Percentiles rank a stretch among this genome's conserved stretches.
phyloP scores from a whole-genome alignment of 345 rosid species.

The Salix udensis region DNA sequence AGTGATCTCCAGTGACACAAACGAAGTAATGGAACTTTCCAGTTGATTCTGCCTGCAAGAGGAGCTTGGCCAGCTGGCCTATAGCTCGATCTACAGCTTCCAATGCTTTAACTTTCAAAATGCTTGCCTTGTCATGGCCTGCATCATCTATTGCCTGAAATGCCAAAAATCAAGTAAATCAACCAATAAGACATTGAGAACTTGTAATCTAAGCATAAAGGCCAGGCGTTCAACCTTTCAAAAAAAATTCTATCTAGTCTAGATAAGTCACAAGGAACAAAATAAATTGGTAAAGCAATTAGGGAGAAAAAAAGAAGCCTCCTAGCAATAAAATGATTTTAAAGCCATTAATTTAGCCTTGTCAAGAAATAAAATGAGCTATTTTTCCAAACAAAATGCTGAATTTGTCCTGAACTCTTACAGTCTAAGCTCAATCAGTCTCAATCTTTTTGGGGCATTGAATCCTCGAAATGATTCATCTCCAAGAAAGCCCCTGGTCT shows the following conservation, averaged over 20 bases:
- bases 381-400: background rate
- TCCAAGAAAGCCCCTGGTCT: background rate
- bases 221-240: constrained; percentile 5
- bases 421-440: background rate
- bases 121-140: constrained; percentile 86
- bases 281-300: background rate
- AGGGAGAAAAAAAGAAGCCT: background rate
- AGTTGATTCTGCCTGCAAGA: constrained; percentile 69
- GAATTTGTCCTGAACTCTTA: background rate
- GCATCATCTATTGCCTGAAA: constrained; percentile 95
- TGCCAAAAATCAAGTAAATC: constrained; percentile 5
- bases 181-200: background rate
- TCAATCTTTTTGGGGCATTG: background rate
- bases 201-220: background rate
- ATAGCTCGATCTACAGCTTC: constrained; percentile 84
- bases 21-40: constrained; percentile 59
- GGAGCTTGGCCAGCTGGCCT: constrained; percentile 76
- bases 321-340: background rate
- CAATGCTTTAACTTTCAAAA: constrained; percentile 77
- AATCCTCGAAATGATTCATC: background rate
- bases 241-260: background rate
- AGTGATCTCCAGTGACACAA: constrained; percentile 91
- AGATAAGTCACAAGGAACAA: background rate
- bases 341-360: background rate
- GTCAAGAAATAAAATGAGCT: background rate